Evolutionary conservation across 1,284 basidiomycete species (phyloP).

Genomic region (Boletellus dicymbophilus): DNA sequence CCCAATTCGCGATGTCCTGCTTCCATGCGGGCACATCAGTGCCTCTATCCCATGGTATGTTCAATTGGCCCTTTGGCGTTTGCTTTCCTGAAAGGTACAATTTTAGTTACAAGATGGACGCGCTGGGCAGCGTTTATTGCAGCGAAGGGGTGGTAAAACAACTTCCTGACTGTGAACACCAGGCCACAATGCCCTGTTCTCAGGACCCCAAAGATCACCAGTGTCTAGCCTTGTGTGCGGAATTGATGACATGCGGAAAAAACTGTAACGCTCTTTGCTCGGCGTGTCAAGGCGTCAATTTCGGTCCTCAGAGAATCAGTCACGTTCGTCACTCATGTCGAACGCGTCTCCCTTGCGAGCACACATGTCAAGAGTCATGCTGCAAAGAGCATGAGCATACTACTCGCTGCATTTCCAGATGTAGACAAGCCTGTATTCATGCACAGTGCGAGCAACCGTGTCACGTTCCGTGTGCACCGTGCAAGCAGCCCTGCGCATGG

Average conservation of each 20-base stretch:
- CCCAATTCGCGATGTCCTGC: conserved; percentile 43
- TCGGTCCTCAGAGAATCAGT: conserved; percentile 26
- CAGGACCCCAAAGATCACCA: conserved; percentile 38
- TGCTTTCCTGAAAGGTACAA: conserved; percentile 6
- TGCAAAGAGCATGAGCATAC: conserved; percentile 54
- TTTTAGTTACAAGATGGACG: conserved; percentile 48
- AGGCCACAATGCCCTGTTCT: conserved; percentile 46
- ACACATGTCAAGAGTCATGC: conserved; percentile 54
- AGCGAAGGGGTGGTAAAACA: conserved; percentile 42
- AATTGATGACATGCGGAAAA: conserved; percentile 51
- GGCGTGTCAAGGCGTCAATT: conserved; percentile 47
- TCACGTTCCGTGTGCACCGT: conserved; percentile 60
- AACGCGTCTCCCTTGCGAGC: conserved; percentile 56
- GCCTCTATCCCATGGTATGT: conserved; percentile 55
- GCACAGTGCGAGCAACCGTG: conserved; percentile 50
- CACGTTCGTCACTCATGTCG: conserved; percentile 57
- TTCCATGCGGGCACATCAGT: conserved; percentile 69
- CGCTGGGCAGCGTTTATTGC: conserved; percentile 50
- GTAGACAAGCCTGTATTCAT: conserved; percentile 61
- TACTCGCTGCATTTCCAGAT: conserved; percentile 44
- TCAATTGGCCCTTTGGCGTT: neutral
- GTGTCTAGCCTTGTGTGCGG: conserved; percentile 49
- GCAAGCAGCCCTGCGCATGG: conserved; percentile 64
- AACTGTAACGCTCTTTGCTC: conserved; percentile 50
- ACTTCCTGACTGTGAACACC: conserved; percentile 62